Evolutionary conservation across 768 basidiomycete species (phyloP), one percentile per base, ranked within the genome.

Genomic region (Jaapia argillacea): DNA sequence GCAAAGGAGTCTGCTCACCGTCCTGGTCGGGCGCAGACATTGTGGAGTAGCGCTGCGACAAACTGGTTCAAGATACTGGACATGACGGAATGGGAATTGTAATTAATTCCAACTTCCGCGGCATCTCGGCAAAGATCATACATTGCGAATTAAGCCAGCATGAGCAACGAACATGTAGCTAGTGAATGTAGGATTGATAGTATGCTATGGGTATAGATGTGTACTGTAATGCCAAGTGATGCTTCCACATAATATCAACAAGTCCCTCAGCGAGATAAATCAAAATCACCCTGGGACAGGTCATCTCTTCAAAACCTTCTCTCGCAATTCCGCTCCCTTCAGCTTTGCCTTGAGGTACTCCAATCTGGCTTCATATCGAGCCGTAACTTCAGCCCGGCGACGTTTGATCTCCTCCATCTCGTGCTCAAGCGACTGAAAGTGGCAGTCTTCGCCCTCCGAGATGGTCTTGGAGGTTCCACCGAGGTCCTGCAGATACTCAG

Each of bases 271-370:
- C n/a, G n/a, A n/a, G n/a, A n/a, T n/a, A n/a, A n/a, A n/a, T n/a
- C n/a, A n/a, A n/a, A n/a, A n/a, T n/a, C n/a, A n/a, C n/a, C n/a
- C n/a, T n/a, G n/a, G n/a, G n/a, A n/a, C n/a, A n/a, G n/a, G 10
- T 33, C 52, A 65, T 44, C 72, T 80, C 56, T 74, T 77, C 67
- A 83, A 51, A 51, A 90, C 61, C 58, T 86, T 85, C 66, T 90
- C 88, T 49, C 83, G 84, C 54, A 90, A 58, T 63, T 88, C 82
- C 1, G 85, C 87, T 16, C 83, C 81, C 62, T 87, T 88, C 56
- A 90, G 57, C 62, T 84, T 82, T 27, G 87, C 87, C 26, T 82
- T 75, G 51, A 90, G 64, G 56, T 85, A 90, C 49, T 87, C 85
- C 54, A 90, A 58, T 38, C 86, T 77, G 25, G 73, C 73, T 44